A percentile compares a stretch with the other conserved stretches of the same genome.
Conservation (phyloP, 139 green algal genomes). For the Coelastrella sp. region DNA sequence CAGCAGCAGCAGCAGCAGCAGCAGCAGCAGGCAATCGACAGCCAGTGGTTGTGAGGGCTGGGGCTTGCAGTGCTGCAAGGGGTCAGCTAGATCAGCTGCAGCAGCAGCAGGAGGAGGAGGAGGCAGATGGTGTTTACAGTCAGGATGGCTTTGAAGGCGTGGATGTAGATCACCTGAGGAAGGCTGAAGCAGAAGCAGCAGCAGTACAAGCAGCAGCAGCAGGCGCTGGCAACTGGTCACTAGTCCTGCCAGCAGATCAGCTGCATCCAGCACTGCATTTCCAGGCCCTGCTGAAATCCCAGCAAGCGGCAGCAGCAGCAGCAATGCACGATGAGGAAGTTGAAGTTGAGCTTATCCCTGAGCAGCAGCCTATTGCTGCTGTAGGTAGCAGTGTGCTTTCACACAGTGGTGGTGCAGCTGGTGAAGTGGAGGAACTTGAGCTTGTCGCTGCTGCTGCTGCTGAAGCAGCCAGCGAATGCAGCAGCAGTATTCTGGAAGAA, state of each 20-base stretch:
- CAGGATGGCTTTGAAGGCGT: neutral
- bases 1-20: constrained; percentile 12
- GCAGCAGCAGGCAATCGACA: neutral
- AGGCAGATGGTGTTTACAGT: neutral
- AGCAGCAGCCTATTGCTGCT: neutral
- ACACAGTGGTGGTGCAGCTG: neutral
- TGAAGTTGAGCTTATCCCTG: too few species aligned
- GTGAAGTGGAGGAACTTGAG: neutral
- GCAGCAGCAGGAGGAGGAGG: neutral
- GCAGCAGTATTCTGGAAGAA: neutral
- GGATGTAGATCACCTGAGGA: neutral
- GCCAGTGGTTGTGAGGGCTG: neutral
- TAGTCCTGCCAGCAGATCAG: constrained; percentile 24
- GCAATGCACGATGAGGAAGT: neutral
- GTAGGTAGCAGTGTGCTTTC: neutral
- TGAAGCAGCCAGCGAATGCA: neutral
- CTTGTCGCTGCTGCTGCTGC: neutral
- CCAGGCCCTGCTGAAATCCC: constrained; percentile 12
- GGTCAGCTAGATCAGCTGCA: neutral
- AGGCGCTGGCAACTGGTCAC: neutral
- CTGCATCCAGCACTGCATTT: constrained; percentile 25
- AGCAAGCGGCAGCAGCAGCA: constrained; percentile 29
- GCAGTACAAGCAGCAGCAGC: neutral
- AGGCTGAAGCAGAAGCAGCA: neutral
- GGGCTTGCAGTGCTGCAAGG: neutral